Conservation (phyloP, 148 eudicot genomes). For the Persicaria tinctoria region DNA sequence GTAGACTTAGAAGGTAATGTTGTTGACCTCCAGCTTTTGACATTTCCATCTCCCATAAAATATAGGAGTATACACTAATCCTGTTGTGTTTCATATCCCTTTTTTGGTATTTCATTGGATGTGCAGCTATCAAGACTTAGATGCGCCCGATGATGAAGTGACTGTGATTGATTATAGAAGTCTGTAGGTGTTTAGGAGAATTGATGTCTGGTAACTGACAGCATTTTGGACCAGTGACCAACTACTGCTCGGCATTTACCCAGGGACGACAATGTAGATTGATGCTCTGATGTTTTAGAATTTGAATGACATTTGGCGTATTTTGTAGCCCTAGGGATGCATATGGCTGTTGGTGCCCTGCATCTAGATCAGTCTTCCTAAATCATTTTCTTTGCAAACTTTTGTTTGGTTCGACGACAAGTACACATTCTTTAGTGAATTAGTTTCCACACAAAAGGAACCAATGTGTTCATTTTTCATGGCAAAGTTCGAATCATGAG, state of each 20-base stretch:
- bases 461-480: neutral
- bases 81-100: neutral
- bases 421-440: too few relatives aligned
- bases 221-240: neutral
- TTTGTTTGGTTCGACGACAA: neutral
- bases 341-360: neutral
- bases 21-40: neutral
- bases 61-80: neutral
- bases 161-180: conserved; percentile 97
- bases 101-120: neutral
- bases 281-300: neutral
- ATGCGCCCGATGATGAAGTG: conserved; percentile 98
- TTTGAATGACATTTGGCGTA: neutral
- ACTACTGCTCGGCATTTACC: too few relatives aligned
- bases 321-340: neutral
- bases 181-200: conserved; percentile 28
- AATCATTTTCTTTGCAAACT: neutral
- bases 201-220: neutral
- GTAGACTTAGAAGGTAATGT: conserved; percentile 74
- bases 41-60: neutral
- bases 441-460: neutral
- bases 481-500: too few relatives aligned
- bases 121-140: conserved; percentile 89
- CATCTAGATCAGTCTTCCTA: neutral
- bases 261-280: neutral